Conservation (phyloP, 2,329 filamentous ascomycete species). For the Verticillium nubilum region DNA sequence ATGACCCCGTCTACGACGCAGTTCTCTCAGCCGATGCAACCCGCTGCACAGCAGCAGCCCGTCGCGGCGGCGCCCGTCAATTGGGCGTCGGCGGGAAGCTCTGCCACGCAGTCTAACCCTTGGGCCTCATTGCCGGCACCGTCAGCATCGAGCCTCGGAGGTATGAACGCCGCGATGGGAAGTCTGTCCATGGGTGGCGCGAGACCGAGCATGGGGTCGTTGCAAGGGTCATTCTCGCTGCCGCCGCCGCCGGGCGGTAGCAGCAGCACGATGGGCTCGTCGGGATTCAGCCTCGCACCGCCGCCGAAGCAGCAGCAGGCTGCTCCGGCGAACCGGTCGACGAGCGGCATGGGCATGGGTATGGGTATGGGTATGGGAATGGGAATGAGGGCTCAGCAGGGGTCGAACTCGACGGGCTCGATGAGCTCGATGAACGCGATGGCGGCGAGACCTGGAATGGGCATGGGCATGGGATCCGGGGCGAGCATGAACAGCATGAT, state of each 20-base stretch:
- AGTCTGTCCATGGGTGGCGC: constrained; percentile 38
- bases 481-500: constrained; percentile 20
- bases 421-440: constrained; percentile 10
- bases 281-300: constrained; percentile 40
- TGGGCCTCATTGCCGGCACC: constrained; percentile 38
- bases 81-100: constrained; percentile 40
- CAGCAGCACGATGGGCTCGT: constrained; percentile 13
- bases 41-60: constrained; percentile 18
- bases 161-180: constrained; percentile 38
- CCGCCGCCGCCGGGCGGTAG: constrained; percentile 42
- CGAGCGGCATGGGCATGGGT: constrained; percentile 13
- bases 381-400: constrained; percentile 9
- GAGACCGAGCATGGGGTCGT: constrained; percentile 27
- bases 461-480: constrained; percentile 21
- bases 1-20: constrained; percentile 56
- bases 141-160: constrained; percentile 26
- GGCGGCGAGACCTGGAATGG: constrained; percentile 4
- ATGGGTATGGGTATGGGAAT: constrained; percentile 14
- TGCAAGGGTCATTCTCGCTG: constrained; percentile 46
- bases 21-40: constrained; percentile 56
- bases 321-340: constrained; percentile 12
- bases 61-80: constrained; percentile 28
- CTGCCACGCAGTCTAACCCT: constrained; percentile 34
- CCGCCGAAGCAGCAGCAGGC: constrained; percentile 31
- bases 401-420: constrained; percentile 2